Base-by-base conservation (phyloP, 2,329 filamentous ascomycete species). In the Exserohilum rostratum region DNA sequence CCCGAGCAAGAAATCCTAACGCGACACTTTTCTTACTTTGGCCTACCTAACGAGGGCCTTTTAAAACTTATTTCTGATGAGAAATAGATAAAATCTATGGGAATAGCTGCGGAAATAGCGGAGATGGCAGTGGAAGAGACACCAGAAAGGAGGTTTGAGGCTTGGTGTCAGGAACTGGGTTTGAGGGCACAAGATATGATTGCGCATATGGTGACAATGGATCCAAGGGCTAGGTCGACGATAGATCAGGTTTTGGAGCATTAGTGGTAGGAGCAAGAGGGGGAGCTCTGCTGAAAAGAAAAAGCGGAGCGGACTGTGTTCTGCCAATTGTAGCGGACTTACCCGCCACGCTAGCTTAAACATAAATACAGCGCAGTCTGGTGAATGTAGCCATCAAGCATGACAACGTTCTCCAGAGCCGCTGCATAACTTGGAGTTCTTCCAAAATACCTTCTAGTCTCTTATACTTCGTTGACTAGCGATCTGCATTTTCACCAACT, bases 11-110 rank as follows among this genome's bases (percentile, higher is more conserved):
- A 69, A 53, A 66, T 75, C 18, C 35, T 76, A 15, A 67, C 55
- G 52, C 61, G 62, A 55, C 71, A 75, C 51, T 75, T 76, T 58
- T 54, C 37, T 35, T 75, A 70, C 57, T 76, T 76, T 62, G 68
- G 74, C 38, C 65, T 65, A 48, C 61, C 69, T 18, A 58, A 69
- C 12, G 60, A 73, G 51, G 64, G 58, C 35, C 64, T 76, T 46
- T 62, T 72, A 43, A 62, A 64, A 39, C 55, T 62, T 33, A 58
- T 77, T 22, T 56, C 57, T 29, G 61, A 60, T 52, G 66, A 75
- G 39, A 53, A 59, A 56, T 67, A 66, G 68, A 56, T 46, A 58
- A 50, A 60, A 10, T 62, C 63, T 53, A 55, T 76, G 27, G 61
- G 57, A 43, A 43, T 17, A 50, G 63, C 64, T 44, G 67, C 64